A percentile compares a stretch with the other conserved stretches of the same genome.
phyloP scores from a whole-genome alignment of 2,329 filamentous ascomycete species.

The Fusarium illudens region DNA sequence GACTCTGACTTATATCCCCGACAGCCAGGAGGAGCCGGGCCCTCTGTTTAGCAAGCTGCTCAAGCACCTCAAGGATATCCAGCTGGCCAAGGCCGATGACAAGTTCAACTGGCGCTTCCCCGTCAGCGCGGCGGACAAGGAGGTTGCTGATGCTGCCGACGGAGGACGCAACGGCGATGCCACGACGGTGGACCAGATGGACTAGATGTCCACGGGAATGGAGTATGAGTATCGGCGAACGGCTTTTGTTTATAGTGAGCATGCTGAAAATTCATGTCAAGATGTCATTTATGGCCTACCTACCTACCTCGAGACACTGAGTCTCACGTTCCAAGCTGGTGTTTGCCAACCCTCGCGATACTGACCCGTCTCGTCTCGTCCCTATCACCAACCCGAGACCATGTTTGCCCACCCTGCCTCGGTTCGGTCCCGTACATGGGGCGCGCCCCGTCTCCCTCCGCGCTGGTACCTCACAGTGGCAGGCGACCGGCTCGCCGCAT shows the following conservation, averaged over 20 bases:
- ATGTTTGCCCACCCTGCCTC: conserved; percentile 27
- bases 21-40: conserved; percentile 72
- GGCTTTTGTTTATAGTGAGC: conserved; percentile 8
- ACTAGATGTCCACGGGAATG: conserved; percentile 23
- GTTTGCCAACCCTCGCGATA: conserved; percentile 19
- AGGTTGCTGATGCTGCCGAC: conserved; percentile 45
- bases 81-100: conserved; percentile 82
- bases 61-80: conserved; percentile 81
- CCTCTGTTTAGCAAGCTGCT: conserved; percentile 77
- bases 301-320: not conserved
- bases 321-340: not conserved
- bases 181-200: conserved; percentile 48
- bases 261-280: not conserved
- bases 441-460: conserved; percentile 4
- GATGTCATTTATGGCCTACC: not conserved
- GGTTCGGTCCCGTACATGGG: conserved; percentile 3
- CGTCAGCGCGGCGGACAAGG: conserved; percentile 57
- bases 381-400: conserved; percentile 21
- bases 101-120: conserved; percentile 74
- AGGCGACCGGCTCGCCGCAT: conserved; percentile 25
- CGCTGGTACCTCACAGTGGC: conserved; percentile 13
- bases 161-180: conserved; percentile 32
- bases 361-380: conserved; percentile 32
- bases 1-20: conserved; percentile 64
- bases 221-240: conserved; percentile 1